A percentile compares a stretch with the other conserved stretches of the same genome.
Conservation (phyloP, 176 grass and related monocot species). For the Olyra latifolia region DNA sequence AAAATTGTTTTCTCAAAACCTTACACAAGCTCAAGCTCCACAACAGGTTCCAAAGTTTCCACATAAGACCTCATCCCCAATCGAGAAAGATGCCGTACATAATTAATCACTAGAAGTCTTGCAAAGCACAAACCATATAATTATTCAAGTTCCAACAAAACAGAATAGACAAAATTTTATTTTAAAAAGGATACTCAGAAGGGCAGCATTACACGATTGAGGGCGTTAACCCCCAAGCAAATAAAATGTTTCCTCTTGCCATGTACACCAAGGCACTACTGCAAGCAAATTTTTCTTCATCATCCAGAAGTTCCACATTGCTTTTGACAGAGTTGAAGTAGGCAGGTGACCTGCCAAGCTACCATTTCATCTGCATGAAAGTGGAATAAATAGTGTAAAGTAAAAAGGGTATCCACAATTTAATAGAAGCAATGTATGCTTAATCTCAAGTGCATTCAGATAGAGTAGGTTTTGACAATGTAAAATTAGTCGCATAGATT, state of each 20-base stretch:
- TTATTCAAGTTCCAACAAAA: not conserved
- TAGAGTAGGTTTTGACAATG: not conserved
- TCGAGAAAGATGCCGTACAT: not conserved
- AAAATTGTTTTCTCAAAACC: not conserved
- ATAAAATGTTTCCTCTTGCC: not conserved
- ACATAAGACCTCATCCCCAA: not conserved
- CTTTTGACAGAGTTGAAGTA: not conserved
- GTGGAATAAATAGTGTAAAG: not conserved
- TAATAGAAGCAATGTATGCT: not conserved
- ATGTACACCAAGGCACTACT: slow-evolving; percentile 14
- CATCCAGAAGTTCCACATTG: not conserved
- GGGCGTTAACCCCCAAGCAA: not conserved
- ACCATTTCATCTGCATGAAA: slow-evolving; percentile 31
- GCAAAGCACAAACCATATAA: not conserved
- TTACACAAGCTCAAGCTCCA: not conserved
- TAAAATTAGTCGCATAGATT: too few species aligned
- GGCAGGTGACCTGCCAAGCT: slow-evolving; percentile 6
- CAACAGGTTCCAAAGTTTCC: too few species aligned
- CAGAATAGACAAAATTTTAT: not conserved
- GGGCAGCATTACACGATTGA: not conserved
- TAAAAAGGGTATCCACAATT: not conserved
- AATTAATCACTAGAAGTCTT: not conserved
- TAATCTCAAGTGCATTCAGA: not conserved
- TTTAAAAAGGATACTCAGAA: not conserved
- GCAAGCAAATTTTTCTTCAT: slow-evolving; percentile 4